Evolutionary conservation across 495 filamentous ascomycete species (phyloP), one percentile per base, ranked within the genome.

Genomic region (Penicillium cosmopolitanum): DNA sequence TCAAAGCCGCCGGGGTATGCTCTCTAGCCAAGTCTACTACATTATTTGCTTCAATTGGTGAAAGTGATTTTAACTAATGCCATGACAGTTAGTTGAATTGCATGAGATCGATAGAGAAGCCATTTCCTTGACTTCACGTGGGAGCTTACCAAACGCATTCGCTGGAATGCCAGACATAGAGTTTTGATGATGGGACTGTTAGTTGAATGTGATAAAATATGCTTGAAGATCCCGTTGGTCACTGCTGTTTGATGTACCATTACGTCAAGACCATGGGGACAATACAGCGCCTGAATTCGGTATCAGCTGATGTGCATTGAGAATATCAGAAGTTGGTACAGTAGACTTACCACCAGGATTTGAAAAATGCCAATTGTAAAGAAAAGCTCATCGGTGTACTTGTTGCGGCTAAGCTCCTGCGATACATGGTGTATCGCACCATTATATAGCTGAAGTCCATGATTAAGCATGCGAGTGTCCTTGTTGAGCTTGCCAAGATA

Each of bases 371-470:
- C 53, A 9, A 55, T 21, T 13, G 58, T 61, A 43, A 56, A 61
- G 3, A 61, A 31, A 11, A 56, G 54, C 28, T 56, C 58, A 43
- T 55, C 58, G 19, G 34, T 56, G 13, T 51, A 61, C 13, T 33
- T 46, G 13, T 61, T 61, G 31, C 58, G 58, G 4, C 18, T 56
- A 19, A 56, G 43, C 12, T 56, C 43, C 31, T 33, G 11, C 16
- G 54, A 52, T 19, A 61, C 25, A 47, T 48, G 42, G 16, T 47
- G 28, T 47, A 61, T 56, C 7, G 58, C 58, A 56, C 53, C 36
- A 12, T 55, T 55, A 35, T 61, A 61, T 44, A 61, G 43, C n/a
- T 56, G 48, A 15, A 61, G 58, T 5, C 58, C 58, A 46, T 61
- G 48, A 21, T 48, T 19, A 19, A 42, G 55, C 53, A 61, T 34